phyloP scores from a whole-genome alignment of 495 filamentous ascomycete genomes.

The Rusavskia elegans region DNA sequence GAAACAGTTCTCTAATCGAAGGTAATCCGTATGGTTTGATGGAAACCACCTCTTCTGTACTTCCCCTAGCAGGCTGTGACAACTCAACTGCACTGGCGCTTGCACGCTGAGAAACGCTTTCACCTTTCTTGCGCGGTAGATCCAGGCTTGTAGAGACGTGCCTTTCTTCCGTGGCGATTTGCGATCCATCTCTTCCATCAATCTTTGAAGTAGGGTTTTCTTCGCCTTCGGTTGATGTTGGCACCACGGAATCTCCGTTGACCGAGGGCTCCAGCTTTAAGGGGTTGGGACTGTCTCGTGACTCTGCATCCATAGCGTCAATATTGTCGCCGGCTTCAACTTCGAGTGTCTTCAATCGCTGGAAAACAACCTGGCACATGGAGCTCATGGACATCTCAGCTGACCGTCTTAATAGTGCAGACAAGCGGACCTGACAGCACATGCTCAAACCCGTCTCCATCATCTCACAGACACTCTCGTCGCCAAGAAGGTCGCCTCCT shows the following conservation, averaged over 20 bases:
- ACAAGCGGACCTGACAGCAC: constrained; percentile 85
- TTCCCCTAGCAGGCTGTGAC: constrained; percentile 8
- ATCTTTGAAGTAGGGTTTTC: constrained; percentile 3
- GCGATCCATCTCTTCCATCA: neutral
- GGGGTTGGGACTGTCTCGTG: constrained; percentile 40
- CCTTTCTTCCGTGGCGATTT: neutral
- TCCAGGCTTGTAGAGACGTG: neutral
- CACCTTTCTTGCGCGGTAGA: neutral
- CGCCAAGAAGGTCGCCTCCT: constrained; percentile 76
- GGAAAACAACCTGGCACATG: constrained; percentile 97
- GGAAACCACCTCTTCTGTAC: constrained; percentile 17
- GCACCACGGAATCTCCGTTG: constrained; percentile 46
- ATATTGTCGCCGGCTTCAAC: constrained; percentile 46
- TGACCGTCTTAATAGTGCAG: constrained; percentile 75
- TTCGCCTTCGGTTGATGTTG: neutral
- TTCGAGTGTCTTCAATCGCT: constrained; percentile 74
- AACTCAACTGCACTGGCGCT: constrained; percentile 9
- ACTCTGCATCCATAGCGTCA: constrained; percentile 35
- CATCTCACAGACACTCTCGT: constrained; percentile 98
- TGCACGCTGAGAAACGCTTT: neutral
- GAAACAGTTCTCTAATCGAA: constrained; percentile 84
- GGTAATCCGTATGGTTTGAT: constrained; percentile 84
- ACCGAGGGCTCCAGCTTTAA: constrained; percentile 82
- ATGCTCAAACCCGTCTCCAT: constrained; percentile 97
- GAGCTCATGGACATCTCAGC: constrained; percentile 96